Percentiles rank a stretch among this genome's conserved stretches.
These are phyloP conservation scores for Sarocladium strictum DNA, from an alignment of 2,329 filamentous ascomycete species.

Conservation along the genomic window DNA sequence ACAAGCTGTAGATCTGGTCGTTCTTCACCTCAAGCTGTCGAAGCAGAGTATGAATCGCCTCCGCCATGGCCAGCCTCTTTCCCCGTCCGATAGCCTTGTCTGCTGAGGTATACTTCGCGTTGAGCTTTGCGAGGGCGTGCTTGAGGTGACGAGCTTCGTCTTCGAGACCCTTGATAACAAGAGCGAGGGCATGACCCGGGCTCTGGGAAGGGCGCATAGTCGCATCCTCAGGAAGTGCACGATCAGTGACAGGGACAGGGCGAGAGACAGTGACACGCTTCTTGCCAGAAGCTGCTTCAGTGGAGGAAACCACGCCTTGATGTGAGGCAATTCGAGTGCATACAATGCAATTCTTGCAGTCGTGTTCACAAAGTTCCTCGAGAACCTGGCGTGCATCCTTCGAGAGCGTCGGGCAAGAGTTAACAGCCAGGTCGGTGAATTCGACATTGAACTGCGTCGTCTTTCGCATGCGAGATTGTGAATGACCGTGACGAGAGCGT, in stretches of 20 bases:
- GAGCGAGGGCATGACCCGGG: constrained; percentile 67
- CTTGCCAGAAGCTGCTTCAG: constrained; percentile 37
- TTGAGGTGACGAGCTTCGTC: constrained; percentile 77
- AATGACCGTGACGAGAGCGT: constrained; percentile 19
- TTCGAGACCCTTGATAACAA: constrained; percentile 75
- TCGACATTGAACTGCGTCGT: constrained; percentile 6
- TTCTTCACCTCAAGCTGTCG: constrained; percentile 43
- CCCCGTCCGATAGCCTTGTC: constrained; percentile 62
- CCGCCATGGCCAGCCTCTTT: constrained; percentile 55
- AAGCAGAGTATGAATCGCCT: constrained; percentile 52
- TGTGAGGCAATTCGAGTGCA: constrained; percentile 48
- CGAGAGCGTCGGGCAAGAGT: constrained; percentile 41
- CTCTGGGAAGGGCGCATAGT: constrained; percentile 62
- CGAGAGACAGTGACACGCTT: constrained; percentile 58
- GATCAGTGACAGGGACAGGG: constrained; percentile 50
- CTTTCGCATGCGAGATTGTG: constrained; percentile 18
- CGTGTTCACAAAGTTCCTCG: constrained; percentile 47
- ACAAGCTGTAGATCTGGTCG: constrained; percentile 74
- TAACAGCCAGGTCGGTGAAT: constrained; percentile 11
- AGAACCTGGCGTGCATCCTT: constrained; percentile 46
- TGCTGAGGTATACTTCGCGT: constrained; percentile 57
- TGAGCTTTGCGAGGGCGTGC: constrained; percentile 57
- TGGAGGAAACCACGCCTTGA: constrained; percentile 29
- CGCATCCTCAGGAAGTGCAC: constrained; percentile 26
- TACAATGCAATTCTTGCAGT: constrained; percentile 50